Evolutionary conservation across 2,329 filamentous ascomycete genomes (phyloP).

Genomic region (Aspergillus novoparasiticus): DNA sequence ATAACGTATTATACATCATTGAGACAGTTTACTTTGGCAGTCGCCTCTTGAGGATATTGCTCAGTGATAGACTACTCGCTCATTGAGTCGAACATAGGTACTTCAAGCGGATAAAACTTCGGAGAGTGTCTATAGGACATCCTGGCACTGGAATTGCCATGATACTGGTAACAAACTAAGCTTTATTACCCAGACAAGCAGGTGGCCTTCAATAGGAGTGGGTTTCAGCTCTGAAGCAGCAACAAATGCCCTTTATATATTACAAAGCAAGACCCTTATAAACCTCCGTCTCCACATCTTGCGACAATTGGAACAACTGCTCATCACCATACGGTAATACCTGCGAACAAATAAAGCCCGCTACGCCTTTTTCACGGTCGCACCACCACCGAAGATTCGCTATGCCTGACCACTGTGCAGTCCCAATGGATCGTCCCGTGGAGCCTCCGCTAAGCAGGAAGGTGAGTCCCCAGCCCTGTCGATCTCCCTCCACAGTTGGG

Average conservation of each 20-base stretch:
- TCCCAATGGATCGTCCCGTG: constrained; percentile 36
- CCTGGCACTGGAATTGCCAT: no score
- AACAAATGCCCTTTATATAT: not conserved
- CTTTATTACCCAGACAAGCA: no score
- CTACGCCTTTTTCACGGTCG: not conserved
- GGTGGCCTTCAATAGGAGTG: no score
- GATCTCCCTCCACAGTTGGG: constrained; percentile 40
- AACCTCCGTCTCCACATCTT: not conserved
- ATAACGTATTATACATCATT: no score
- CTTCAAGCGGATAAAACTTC: no score
- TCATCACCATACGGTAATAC: not conserved
- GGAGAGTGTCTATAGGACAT: no score
- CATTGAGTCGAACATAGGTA: no score
- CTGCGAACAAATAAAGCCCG: not conserved
- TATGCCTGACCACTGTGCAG: constrained; percentile 42
- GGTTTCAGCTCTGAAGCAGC: not conserved
- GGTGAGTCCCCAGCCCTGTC: constrained; percentile 67
- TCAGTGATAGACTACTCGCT: no score
- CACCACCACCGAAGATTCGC: constrained; percentile 43
- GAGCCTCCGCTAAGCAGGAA: constrained; percentile 57
- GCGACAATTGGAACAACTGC: not conserved
- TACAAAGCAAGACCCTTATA: not conserved
- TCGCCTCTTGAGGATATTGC: no score
- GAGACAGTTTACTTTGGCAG: no score
- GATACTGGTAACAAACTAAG: no score